Conservation (phyloP, 2,329 filamentous ascomycete species). For the Fonsecaea erecta region DNA sequence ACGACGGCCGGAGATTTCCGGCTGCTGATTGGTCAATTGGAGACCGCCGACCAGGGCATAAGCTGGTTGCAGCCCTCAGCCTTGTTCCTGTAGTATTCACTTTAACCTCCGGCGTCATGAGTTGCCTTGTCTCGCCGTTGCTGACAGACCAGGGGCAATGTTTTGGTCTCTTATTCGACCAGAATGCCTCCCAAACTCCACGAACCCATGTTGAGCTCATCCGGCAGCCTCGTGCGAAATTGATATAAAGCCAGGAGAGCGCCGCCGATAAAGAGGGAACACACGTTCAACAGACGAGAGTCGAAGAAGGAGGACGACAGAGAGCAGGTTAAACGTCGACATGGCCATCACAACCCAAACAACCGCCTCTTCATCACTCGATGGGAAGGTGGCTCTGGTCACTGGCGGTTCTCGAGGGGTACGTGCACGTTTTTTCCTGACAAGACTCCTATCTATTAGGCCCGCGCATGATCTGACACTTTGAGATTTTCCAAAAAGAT, state of each 20-base stretch:
- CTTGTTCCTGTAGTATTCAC: background rate
- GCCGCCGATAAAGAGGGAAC: background rate
- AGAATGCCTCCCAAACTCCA: background rate
- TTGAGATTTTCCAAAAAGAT: constrained; percentile 25
- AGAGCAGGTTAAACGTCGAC: background rate
- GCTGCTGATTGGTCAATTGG: background rate
- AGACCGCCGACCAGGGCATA: constrained; percentile 3
- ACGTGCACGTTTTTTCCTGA: background rate
- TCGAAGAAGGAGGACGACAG: background rate
- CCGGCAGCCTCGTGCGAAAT: background rate
- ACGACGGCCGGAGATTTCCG: background rate
- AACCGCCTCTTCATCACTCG: constrained; percentile 2
- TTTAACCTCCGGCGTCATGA: background rate
- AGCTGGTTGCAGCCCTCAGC: constrained; percentile 10
- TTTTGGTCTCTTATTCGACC: background rate
- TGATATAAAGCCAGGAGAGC: background rate
- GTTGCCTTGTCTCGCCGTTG: background rate
- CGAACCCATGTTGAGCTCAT: background rate
- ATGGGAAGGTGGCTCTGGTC: constrained; percentile 10
- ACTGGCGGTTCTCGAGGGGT: constrained; percentile 14
- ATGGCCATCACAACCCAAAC: background rate
- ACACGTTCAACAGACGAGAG: background rate
- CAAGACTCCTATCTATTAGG: background rate
- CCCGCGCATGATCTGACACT: background rate
- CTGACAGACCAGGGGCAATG: background rate